A percentile compares a stretch with the other conserved stretches of the same genome.
phyloP scores from a whole-genome alignment of 108 stramenopile genomes.

The Seminavis robusta region DNA sequence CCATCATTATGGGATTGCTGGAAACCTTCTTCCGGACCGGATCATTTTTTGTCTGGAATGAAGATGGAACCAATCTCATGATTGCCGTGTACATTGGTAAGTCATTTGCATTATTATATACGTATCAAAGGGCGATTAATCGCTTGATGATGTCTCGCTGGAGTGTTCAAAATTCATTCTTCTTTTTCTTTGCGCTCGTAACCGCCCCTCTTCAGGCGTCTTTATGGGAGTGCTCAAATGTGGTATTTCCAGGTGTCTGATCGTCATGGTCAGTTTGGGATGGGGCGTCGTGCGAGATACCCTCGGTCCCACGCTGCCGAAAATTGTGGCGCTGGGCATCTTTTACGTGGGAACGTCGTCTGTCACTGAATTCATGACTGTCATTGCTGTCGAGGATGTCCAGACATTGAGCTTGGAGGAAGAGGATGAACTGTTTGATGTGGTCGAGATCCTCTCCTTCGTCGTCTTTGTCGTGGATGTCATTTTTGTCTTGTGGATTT shows the following conservation, averaged over 20 bases:
- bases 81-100: conserved; percentile 61
- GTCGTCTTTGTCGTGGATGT: conserved; percentile 62
- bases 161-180: too few relatives aligned
- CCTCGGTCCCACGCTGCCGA: conserved; percentile 61
- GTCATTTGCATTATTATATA: too few relatives aligned
- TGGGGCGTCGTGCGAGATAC: conserved; percentile 85
- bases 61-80: conserved; percentile 68
- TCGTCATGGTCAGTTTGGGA: conserved; percentile 80
- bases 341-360: conserved; percentile 55
- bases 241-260: conserved; percentile 68
- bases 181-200: too few relatives aligned
- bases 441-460: conserved; percentile 68
- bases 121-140: too few relatives aligned
- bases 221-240: conserved; percentile 72
- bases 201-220: conserved; percentile 43
- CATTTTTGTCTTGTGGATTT: conserved; percentile 80
- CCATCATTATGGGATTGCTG: conserved; percentile 64
- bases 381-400: conserved; percentile 67
- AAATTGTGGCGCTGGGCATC: conserved; percentile 55
- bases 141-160: too few relatives aligned
- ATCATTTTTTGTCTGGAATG: conserved; percentile 83
- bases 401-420: conserved; percentile 51
- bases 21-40: conserved; percentile 73
- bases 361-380: conserved; percentile 64
- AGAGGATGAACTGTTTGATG: conserved; percentile 70